Conservation (phyloP, 306 rosid genomes). For the Elaeagnus macrophylla region DNA sequence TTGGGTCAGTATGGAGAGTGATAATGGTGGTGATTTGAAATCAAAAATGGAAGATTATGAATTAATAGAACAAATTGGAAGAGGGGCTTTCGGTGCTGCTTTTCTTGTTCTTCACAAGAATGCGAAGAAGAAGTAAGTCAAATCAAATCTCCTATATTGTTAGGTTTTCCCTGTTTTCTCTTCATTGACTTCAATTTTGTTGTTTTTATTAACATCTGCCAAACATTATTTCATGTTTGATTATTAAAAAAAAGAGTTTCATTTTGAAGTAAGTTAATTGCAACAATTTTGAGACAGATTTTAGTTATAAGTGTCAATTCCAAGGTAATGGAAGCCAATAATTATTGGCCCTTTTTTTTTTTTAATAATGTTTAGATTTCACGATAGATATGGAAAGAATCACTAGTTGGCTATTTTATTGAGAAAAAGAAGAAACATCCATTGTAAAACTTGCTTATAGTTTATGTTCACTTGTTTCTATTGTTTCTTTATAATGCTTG, state of each 20-base stretch:
- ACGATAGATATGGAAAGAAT: no score
- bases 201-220: constrained; percentile 1
- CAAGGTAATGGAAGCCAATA: no score
- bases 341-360: no score
- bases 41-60: constrained; percentile 73
- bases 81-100: constrained; percentile 77
- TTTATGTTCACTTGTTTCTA: background rate
- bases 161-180: background rate
- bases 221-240: background rate
- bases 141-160: background rate
- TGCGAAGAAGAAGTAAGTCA: constrained; percentile 55
- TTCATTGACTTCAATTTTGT: background rate
- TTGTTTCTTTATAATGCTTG: constrained; percentile 14
- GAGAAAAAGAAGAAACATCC: no score
- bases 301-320: no score
- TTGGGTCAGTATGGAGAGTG: constrained; percentile 43
- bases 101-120: constrained; percentile 68
- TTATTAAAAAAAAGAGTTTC: no score
- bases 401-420: no score
- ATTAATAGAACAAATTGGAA: constrained; percentile 69
- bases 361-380: no score
- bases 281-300: no score
- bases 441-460: constrained; percentile 2
- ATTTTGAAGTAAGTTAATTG: no score
- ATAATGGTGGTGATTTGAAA: constrained; percentile 33